Conservation (phyloP, 2,329 filamentous ascomycete genomes). For the Akanthomyces dipterigenus region DNA sequence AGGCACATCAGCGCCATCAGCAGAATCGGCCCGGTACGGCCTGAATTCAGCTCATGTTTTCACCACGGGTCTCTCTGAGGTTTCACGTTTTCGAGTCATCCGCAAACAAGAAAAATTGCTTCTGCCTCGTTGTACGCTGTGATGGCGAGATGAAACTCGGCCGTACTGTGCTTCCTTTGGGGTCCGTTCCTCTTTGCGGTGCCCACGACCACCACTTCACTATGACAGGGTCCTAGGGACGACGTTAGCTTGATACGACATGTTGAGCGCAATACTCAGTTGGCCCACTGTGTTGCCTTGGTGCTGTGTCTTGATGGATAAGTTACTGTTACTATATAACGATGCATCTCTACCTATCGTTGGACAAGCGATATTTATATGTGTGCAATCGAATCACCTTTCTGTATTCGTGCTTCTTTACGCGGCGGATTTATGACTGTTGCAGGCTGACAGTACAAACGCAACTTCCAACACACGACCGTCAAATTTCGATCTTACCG, state of each 20-base stretch:
- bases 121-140: background rate
- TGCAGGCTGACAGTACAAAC: background rate
- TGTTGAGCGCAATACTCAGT: conserved; percentile 1
- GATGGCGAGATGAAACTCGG: background rate
- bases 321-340: background rate
- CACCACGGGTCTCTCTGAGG: background rate
- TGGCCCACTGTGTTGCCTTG: background rate
- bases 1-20: background rate
- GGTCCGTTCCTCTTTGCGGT: background rate
- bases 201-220: background rate
- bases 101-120: background rate
- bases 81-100: background rate
- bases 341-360: background rate
- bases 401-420: background rate
- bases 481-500: background rate
- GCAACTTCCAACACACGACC: background rate
- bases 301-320: too few relatives aligned
- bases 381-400: background rate
- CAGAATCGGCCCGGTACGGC: background rate
- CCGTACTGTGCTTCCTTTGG: background rate
- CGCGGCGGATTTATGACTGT: background rate
- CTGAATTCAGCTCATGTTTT: background rate
- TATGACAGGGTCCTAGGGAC: background rate
- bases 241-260: background rate
- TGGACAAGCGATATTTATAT: background rate